Evolutionary conservation across 148 eudicot species (phyloP).

Genomic region (Rhododendron simsii): DNA sequence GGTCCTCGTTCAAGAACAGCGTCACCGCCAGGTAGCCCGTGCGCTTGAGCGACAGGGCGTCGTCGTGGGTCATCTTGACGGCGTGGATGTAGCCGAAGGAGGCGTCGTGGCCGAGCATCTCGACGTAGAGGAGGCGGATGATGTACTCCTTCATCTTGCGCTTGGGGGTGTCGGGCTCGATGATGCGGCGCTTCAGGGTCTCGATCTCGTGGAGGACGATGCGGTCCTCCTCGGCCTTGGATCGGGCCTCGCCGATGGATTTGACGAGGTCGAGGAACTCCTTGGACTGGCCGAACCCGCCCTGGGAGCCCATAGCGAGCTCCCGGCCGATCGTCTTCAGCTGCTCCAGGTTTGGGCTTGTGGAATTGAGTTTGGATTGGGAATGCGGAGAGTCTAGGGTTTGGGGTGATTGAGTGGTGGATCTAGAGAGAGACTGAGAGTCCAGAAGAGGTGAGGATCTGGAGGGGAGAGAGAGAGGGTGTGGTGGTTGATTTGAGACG

Average conservation of each 20-base stretch:
- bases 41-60: slow-evolving; percentile 50
- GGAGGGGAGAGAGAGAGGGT: neutral
- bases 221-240: slow-evolving; percentile 89
- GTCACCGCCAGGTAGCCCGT: slow-evolving; percentile 95
- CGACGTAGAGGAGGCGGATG: slow-evolving; percentile 70
- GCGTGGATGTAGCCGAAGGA: slow-evolving; percentile 91
- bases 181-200: slow-evolving; percentile 56
- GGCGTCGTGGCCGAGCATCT: slow-evolving; percentile 94
- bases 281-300: slow-evolving; percentile 79
- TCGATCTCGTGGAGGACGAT: slow-evolving; percentile 77
- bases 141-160: slow-evolving; percentile 87
- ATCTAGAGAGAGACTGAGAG: neutral
- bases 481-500: neutral
- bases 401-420: neutral
- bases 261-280: slow-evolving; percentile 90
- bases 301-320: slow-evolving; percentile 96
- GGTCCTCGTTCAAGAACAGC: slow-evolving; percentile 81
- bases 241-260: slow-evolving; percentile 93
- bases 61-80: slow-evolving; percentile 93
- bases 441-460: neutral
- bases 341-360: slow-evolving; percentile 64
- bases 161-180: slow-evolving; percentile 71
- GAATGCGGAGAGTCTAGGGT: neutral
- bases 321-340: slow-evolving; percentile 79
- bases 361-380: neutral